These are phyloP conservation scores for Pseudogymnoascus verrucosus DNA, from an alignment of 2,329 filamentous ascomycete species.

Conservation along the genomic window DNA sequence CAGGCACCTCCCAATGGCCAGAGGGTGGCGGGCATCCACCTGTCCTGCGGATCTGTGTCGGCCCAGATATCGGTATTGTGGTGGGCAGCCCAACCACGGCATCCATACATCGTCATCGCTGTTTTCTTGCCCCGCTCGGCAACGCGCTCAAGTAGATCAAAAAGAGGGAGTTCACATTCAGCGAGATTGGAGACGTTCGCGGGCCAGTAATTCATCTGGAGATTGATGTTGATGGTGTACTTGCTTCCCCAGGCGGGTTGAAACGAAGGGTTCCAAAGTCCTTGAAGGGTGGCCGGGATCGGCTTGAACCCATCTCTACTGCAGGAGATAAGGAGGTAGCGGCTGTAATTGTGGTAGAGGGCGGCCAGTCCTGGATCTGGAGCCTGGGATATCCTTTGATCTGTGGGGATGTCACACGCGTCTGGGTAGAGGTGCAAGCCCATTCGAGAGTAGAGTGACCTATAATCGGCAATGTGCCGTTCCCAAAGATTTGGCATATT, in stretches of 20 bases:
- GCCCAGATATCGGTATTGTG: constrained; percentile 29
- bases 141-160: constrained; percentile 33
- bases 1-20: constrained; percentile 36
- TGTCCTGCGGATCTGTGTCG: constrained; percentile 28
- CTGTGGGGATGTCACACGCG: constrained; percentile 24
- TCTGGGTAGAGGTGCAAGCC: constrained; percentile 23
- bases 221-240: constrained; percentile 45
- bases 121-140: constrained; percentile 27
- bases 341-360: constrained; percentile 33
- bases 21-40: constrained; percentile 26
- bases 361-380: constrained; percentile 18
- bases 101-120: constrained; percentile 25
- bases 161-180: constrained; percentile 33
- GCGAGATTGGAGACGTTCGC: constrained; percentile 25
- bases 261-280: constrained; percentile 37
- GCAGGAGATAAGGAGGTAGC: constrained; percentile 33
- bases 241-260: constrained; percentile 39
- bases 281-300: constrained; percentile 38
- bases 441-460: constrained; percentile 26
- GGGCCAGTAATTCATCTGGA: constrained; percentile 47
- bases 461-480: constrained; percentile 31
- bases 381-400: constrained; percentile 21
- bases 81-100: constrained; percentile 26
- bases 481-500: constrained; percentile 18
- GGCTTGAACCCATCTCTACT: constrained; percentile 22